Base-by-base conservation (phyloP, 2,329 filamentous ascomycete genomes). In the Triangularia verruculosa region DNA sequence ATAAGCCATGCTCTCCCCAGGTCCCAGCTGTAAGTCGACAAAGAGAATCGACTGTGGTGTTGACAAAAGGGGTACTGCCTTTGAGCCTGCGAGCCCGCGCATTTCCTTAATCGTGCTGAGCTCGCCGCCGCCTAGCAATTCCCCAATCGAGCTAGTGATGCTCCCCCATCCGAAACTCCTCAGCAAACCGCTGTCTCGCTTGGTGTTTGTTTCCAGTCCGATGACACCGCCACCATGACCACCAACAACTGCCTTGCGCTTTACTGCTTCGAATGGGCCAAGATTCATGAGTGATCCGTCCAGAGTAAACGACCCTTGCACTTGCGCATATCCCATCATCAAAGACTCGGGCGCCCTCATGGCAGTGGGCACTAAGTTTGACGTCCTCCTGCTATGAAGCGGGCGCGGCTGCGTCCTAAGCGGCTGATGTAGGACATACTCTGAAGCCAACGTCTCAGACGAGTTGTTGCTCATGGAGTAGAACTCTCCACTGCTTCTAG, bases 301-400 rank as follows among this genome's bases (percentile, higher is more conserved):
- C 6, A 99, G 79, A 0, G 88, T 92, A 70, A 99, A 99, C 0
- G 91, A 93, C 3, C 95, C 95, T 75, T 92, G 91, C 2, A 98
- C 86, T 71, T 99, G 95, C 2, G 92, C 94, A 76, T 96, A 99
- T 0, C 93, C 95, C 95, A 99, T 99, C 87, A 99, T 96, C 61
- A 99, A 79, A 1, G 89, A 89, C 74, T 98, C 93, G 0, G 91
- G 87, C 43, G 81, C 74, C 56, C 70, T 78, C 68, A 77, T 80
- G 47, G 80, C 74, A 55, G 79, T 78, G 66, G 64, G 75, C 75
- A 65, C 75, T 72, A 82, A 71, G 59, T 76, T 78, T 27, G 83
- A 82, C 65, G 76, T 78, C 57, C 79, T 78, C 63, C 83, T 79
- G 13, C 81, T 71, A 67, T 84, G 79, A 2, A 77, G 72, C 27